A percentile compares a stretch with the other conserved stretches of the same genome.
Conservation (phyloP, 768 basidiomycete species). For the Roridomyces roridus region DNA sequence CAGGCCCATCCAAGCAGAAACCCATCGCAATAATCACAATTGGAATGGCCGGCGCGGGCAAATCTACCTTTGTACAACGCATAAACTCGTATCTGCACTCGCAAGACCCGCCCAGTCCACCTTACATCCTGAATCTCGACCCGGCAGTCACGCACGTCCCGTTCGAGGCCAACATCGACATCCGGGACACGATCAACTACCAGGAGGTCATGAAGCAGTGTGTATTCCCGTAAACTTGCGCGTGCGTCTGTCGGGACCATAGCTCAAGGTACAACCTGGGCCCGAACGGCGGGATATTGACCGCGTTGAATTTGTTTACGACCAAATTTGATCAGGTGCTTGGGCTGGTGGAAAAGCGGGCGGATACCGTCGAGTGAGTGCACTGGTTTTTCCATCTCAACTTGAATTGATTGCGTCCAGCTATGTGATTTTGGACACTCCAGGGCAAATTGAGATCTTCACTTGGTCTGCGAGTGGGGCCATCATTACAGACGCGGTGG, state of each 20-base stretch:
- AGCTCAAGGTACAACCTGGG: conserved; percentile 90
- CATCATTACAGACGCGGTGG: conserved; percentile 97
- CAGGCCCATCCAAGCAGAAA: conserved; percentile 49
- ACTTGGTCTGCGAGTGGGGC: conserved; percentile 99
- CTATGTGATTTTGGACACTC: conserved; percentile 94
- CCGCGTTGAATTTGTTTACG: conserved; percentile 95
- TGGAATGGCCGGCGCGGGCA: conserved; percentile 97
- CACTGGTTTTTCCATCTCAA: conserved; percentile 20
- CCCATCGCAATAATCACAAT: conserved; percentile 89
- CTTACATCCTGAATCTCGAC: conserved; percentile 97
- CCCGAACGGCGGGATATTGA: conserved; percentile 97
- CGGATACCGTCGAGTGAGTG: conserved; percentile 85
- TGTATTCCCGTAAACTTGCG: conserved; percentile 41
- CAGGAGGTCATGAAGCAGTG: conserved; percentile 99
- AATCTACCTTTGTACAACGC: conserved; percentile 96
- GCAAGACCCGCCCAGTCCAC: conserved; percentile 64
- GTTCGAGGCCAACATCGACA: conserved; percentile 97
- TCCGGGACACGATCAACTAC: conserved; percentile 96
- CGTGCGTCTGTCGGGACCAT: conserved; percentile 23
- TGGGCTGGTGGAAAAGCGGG: conserved; percentile 87
- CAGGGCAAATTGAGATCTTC: conserved; percentile 99
- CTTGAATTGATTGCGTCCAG: conserved; percentile 45
- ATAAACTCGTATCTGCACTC: conserved; percentile 92
- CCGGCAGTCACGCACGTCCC: conserved; percentile 92
- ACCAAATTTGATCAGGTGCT: conserved; percentile 99